Percentiles rank a stretch among this genome's conserved stretches.
These are phyloP conservation scores for Apiospora aurea DNA, from an alignment of 2,329 filamentous ascomycete genomes.

Conservation along the genomic window DNA sequence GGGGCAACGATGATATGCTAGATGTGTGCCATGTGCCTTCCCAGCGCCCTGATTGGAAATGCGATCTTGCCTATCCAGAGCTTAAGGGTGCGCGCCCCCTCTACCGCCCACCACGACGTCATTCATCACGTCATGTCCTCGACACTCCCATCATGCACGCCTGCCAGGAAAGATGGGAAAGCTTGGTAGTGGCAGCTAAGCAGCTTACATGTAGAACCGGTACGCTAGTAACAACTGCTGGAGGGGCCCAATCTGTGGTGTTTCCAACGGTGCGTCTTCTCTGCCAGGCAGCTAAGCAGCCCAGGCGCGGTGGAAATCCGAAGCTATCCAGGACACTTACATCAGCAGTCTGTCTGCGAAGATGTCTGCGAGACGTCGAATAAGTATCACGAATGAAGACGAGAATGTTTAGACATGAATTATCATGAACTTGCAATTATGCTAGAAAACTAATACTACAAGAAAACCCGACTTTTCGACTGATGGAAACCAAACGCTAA, in stretches of 20 bases:
- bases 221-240: background rate
- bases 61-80: background rate
- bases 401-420: background rate
- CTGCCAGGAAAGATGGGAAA: background rate
- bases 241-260: background rate
- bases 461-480: background rate
- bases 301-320: background rate
- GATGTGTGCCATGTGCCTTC: background rate
- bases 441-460: background rate
- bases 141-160: background rate
- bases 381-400: too few species aligned
- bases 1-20: background rate
- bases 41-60: constrained; percentile 11
- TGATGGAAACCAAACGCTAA: background rate
- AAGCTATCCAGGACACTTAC: background rate
- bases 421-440: background rate
- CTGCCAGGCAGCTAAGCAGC: too few species aligned
- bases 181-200: background rate
- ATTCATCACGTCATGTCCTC: constrained; percentile 22
- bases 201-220: background rate
- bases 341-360: background rate
- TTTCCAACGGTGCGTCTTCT: background rate
- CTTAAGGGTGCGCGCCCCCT: background rate
- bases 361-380: too few species aligned
- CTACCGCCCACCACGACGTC: constrained; percentile 14